phyloP scores from a whole-genome alignment of 306 rosid species.

The Cicer arietinum region DNA sequence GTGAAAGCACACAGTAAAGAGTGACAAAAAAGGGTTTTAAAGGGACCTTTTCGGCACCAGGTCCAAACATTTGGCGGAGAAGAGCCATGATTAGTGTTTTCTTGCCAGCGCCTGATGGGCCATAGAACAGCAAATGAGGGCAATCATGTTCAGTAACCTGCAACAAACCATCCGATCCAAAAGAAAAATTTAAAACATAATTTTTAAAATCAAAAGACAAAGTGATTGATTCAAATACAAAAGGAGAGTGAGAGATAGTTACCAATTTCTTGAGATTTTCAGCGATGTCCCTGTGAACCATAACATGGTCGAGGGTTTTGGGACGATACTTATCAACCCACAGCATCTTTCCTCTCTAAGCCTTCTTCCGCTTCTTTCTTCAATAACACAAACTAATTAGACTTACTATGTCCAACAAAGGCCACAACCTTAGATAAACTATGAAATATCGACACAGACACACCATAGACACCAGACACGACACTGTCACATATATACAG shows the following conservation, averaged over 20 bases:
- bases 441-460: background rate
- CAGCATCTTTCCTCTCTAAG: background rate
- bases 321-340: slow-evolving; percentile 81
- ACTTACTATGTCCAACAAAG: background rate
- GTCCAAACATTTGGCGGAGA: slow-evolving; percentile 90
- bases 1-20: background rate
- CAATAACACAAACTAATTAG: background rate
- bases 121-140: slow-evolving; percentile 94
- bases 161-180: background rate
- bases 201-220: background rate
- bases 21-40: background rate
- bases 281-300: slow-evolving; percentile 73
- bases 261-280: slow-evolving; percentile 92
- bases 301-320: slow-evolving; percentile 77
- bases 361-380: background rate
- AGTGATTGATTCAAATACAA: slow-evolving; percentile 11
- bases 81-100: slow-evolving; percentile 96
- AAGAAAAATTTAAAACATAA: background rate
- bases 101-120: slow-evolving; percentile 97
- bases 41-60: slow-evolving; percentile 84
- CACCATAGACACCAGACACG: too few relatives aligned
- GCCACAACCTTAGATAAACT: background rate
- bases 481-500: too few relatives aligned
- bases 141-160: slow-evolving; percentile 91
- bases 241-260: background rate